Evolutionary conservation across 768 basidiomycete genomes (phyloP).

Genomic region (Hysterangium stoloniferum): DNA sequence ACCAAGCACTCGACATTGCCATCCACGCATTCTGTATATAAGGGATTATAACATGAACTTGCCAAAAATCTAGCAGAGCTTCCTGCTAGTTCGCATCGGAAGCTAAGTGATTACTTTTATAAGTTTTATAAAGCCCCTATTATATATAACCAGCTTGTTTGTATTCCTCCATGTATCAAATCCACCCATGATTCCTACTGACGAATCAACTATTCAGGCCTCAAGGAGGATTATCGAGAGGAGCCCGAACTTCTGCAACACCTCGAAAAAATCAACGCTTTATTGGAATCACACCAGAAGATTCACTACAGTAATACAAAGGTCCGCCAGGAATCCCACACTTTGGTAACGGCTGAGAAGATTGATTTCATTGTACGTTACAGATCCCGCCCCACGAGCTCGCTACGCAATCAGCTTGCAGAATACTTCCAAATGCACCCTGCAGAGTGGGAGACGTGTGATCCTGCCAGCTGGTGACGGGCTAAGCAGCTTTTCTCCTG

Average conservation of each 20-base stretch:
- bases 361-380: background rate
- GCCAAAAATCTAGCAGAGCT: slow-evolving; percentile 16
- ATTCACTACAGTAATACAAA: too few relatives aligned
- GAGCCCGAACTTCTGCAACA: slow-evolving; percentile 1
- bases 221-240: background rate
- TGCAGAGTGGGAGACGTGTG: background rate
- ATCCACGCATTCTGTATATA: slow-evolving; percentile 26
- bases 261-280: background rate
- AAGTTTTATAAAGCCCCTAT: slow-evolving; percentile 19
- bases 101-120: slow-evolving; percentile 28
- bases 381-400: background rate
- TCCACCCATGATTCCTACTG: background rate
- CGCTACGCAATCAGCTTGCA: background rate
- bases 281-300: background rate
- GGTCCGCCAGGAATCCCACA: too few relatives aligned
- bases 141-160: background rate
- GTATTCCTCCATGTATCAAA: background rate
- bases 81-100: slow-evolving; percentile 22
- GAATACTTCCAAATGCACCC: background rate
- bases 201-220: background rate
- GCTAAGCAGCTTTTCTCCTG: background rate
- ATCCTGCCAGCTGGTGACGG: slow-evolving; percentile 3
- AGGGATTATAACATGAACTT: slow-evolving; percentile 26
- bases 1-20: slow-evolving; percentile 27
- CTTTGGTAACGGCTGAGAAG: too few relatives aligned